phyloP scores from a whole-genome alignment of 345 rosid genomes.

The Pistacia vera region DNA sequence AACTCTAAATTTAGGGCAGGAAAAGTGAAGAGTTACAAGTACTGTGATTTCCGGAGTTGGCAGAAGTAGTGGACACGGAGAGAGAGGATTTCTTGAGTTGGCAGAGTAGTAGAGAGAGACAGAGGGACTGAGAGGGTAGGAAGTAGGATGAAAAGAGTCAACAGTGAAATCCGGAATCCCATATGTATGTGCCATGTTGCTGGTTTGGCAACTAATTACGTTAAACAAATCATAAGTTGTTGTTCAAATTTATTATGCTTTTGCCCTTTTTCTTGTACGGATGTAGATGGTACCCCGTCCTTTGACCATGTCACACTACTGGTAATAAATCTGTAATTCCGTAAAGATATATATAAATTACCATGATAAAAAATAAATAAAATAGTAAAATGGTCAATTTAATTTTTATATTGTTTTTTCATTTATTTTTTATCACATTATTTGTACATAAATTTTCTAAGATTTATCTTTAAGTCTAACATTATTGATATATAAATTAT shows the following conservation, averaged over 20 bases:
- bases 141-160: background rate
- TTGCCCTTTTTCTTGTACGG: background rate
- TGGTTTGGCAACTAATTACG: constrained; percentile 27
- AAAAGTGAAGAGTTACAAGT: constrained; percentile 2
- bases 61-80: background rate
- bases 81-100: background rate
- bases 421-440: too few species aligned
- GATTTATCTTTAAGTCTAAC: too few species aligned
- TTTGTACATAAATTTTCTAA: too few species aligned
- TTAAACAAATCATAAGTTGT: background rate
- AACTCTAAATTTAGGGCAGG: background rate
- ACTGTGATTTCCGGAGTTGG: background rate
- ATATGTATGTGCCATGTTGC: background rate
- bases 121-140: background rate
- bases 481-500: too few species aligned
- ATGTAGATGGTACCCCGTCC: too few species aligned
- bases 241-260: too few species aligned
- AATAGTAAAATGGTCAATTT: too few species aligned
- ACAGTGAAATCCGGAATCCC: constrained; percentile 9
- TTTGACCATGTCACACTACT: too few species aligned
- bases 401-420: too few species aligned
- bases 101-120: background rate
- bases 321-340: too few species aligned
- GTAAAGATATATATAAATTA: too few species aligned
- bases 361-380: too few species aligned